Conservation (phyloP, 2,329 filamentous ascomycete species). For the Sporothrix luriei region DNA sequence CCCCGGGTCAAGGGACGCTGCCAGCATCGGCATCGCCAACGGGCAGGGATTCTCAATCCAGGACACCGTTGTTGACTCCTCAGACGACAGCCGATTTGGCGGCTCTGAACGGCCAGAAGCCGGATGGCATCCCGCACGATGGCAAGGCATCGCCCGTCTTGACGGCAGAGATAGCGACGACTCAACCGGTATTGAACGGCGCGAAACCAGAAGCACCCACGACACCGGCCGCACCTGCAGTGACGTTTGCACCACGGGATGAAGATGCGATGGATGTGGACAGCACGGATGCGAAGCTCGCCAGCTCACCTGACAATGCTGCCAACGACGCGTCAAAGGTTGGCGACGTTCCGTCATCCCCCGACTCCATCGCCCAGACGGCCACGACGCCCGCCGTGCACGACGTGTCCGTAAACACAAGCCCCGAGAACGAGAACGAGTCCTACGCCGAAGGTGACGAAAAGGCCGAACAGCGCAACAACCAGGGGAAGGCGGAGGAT, state of each 20-base stretch:
- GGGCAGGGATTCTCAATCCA: background rate
- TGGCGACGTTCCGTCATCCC: conserved; percentile 56
- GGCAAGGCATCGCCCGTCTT: background rate
- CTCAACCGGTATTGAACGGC: background rate
- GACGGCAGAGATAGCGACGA: background rate
- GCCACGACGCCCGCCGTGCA: conserved; percentile 71
- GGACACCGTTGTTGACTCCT: conserved; percentile 10
- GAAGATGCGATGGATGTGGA: conserved; percentile 27
- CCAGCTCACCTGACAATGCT: background rate
- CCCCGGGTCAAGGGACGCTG: background rate
- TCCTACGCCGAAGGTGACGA: conserved; percentile 56
- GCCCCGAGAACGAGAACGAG: conserved; percentile 68
- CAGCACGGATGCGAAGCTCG: background rate
- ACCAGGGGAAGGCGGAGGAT: conserved; percentile 28
- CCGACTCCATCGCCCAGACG: conserved; percentile 70
- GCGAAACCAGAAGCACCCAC: background rate
- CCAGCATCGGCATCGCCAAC: background rate
- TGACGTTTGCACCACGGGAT: background rate
- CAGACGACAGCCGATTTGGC: conserved; percentile 7
- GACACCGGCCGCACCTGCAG: background rate
- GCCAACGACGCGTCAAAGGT: conserved; percentile 27
- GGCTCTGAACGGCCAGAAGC: background rate
- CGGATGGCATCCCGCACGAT: background rate
- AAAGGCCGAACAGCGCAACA: conserved; percentile 43
- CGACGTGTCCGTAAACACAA: conserved; percentile 72